phyloP scores from a whole-genome alignment of 176 grass and related monocot species.

The bread wheat (Triticum aestivum) region IWGSC_CS_RefSeq_v2.1 NC_057810.1:23146471-23146970 shows the following conservation, averaged over 20 bases:
- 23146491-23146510: not conserved
- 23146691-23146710: not conserved
- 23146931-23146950: not conserved
- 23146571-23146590: not conserved
- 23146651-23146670: not conserved
- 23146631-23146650: too few relatives aligned
- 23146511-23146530: not conserved
- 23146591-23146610: too few relatives aligned
- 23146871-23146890: too few relatives aligned
- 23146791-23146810: not conserved
- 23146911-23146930: not conserved
- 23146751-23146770: not conserved
- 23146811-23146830: not conserved
- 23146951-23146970: constrained; percentile 26
- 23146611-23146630: too few relatives aligned
- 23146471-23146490: not conserved
- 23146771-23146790: not conserved
- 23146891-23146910: too few relatives aligned
- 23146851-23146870: too few relatives aligned
- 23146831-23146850: not conserved
- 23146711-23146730: not conserved
- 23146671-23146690: not conserved
- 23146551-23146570: not conserved
- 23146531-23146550: too few relatives aligned
- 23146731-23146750: not conserved